Base-by-base conservation (phyloP, 768 basidiomycete species). In the Amanita phalloides region DNA sequence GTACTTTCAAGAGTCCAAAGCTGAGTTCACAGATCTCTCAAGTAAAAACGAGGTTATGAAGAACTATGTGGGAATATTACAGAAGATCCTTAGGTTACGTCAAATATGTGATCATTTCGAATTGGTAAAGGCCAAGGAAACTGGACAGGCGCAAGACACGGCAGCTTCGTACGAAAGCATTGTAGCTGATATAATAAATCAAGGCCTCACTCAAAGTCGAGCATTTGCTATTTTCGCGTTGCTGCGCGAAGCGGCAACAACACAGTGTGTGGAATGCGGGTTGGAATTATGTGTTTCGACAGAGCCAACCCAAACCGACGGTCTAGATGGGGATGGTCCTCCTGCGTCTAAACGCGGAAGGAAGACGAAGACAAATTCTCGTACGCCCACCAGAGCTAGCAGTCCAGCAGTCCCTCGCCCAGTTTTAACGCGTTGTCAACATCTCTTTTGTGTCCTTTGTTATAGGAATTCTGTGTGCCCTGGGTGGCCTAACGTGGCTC, bases 31-130 rank as follows among this genome's bases (percentile, higher is more conserved):
- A 55, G 83, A 90, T 61, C 73, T 97, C 57, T 81, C 86, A 28
- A 75, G 82, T 66, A 90, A 86, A 67, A 91, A 94, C 60, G 87
- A 92, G 64, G 86, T 96, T 49, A 90, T 94, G 85, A 96, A 96
- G 78, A 97, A 96, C 63, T 96, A 95, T 62, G 96, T 96, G 57
- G 91, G 92, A 50, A 95, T 99, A 60, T 68, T 99, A 58, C 95
- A 97, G 68, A 93, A 94, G 73, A 90, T 98, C 53, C 73, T 99
- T 48, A 89, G 94, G 21, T 76, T 99, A 43, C 87, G 96, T 49
- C 95, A 98, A 71, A 98, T 98, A 45, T 99, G 96, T 67, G 93
- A 97, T 63, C 95, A 99, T 67, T 90, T 79, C 59, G 90, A 91
- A 60, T 76, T 97, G 33, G 86, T 97, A 3, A 77, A 86, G 60